Base-by-base conservation (phyloP, 169 alveolate genomes). In the Eimeria tenella region DNA sequence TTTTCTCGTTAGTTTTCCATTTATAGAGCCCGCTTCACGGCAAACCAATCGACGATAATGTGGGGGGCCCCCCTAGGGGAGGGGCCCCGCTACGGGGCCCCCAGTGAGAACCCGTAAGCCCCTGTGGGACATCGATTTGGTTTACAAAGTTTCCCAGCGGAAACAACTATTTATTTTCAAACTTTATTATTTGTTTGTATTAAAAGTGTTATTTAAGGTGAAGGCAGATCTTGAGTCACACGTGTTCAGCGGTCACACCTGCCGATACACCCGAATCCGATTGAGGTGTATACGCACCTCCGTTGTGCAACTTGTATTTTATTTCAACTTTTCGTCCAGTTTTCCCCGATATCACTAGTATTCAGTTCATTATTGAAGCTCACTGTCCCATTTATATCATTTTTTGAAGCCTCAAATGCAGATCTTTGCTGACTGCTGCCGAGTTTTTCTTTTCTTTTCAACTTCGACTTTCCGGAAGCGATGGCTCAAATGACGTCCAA, bases 281-380 rank as follows among this genome's bases (percentile, higher is more conserved):
- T 71, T 71, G 17, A 71, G 82, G 82, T 71, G 82, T 71, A 71
- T 21, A 71, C 53, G 82, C 82, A 71, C 53, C 56, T 71, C 23
- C 55, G 15, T 25, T 71, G 56, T n/a, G 23, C 53, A 71, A 21
- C 82, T 71, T 11, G 55, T 3, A 71, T 21, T 19, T 21, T 8
- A 68, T 68, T 10, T 11, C 21, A 10, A 58, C 11, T 58, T 17
- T 58, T 58, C 19, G 68, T 58, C 2, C 2, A 10, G 19, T 17
- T 58, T 58, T 10, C 19, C 3, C 19, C 68, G 19, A 58, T 3
- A 11, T 58, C 19, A 58, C 2, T 17, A 58, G 11, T 58, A 1
- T 58, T 58, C 21, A 58, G 68, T 58, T 11, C 19, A 8, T 19
- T 1, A 25, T 23, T 71, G n/a, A 21, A 19, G 23, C 5, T 6